phyloP scores from a whole-genome alignment of 176 grass and related monocot species.

The Thinopyrum elongatum region DNA sequence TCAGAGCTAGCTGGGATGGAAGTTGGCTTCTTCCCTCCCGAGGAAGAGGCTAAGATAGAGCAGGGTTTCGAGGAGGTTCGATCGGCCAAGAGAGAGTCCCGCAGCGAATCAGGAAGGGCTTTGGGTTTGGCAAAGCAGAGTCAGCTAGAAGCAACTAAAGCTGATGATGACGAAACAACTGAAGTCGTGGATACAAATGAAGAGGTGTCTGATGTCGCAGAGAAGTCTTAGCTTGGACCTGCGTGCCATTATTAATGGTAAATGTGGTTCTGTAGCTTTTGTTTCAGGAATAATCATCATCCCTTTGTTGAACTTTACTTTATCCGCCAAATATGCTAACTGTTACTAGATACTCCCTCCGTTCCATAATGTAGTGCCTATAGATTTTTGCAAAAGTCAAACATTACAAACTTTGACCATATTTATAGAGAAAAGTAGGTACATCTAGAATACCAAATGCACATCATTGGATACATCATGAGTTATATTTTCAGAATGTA shows the following conservation, averaged over 20 bases:
- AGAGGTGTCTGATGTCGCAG: conserved; percentile 21
- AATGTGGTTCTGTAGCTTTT: conserved; percentile 14
- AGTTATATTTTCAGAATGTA: too few relatives aligned
- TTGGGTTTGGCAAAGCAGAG: conserved; percentile 48
- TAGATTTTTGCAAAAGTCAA: too few relatives aligned
- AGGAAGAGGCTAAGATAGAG: conserved; percentile 77
- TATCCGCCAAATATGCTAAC: conserved; percentile 1
- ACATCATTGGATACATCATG: too few relatives aligned
- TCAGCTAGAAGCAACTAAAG: conserved; percentile 41
- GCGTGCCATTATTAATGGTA: conserved; percentile 26
- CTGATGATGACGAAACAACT: conserved; percentile 13
- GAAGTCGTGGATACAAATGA: conserved; percentile 26
- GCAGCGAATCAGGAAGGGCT: conserved; percentile 51
- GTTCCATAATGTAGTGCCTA: too few relatives aligned
- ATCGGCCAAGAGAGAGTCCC: conserved; percentile 47
- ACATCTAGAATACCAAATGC: too few relatives aligned
- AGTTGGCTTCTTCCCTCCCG: conserved; percentile 68
- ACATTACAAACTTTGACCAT: too few relatives aligned
- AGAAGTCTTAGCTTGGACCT: conserved; percentile 28
- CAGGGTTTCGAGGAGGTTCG: conserved; percentile 52
- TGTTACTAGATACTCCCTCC: too few relatives aligned
- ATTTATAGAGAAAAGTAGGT: too few relatives aligned
- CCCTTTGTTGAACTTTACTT: not conserved
- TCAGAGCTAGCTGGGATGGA: conserved; percentile 61
- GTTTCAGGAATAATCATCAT: conserved; percentile 11